A percentile compares a stretch with the other conserved stretches of the same genome.
Evolutionary conservation across 257 asterid genomes (phyloP).

Genomic region (Solanum chilense): DNA sequence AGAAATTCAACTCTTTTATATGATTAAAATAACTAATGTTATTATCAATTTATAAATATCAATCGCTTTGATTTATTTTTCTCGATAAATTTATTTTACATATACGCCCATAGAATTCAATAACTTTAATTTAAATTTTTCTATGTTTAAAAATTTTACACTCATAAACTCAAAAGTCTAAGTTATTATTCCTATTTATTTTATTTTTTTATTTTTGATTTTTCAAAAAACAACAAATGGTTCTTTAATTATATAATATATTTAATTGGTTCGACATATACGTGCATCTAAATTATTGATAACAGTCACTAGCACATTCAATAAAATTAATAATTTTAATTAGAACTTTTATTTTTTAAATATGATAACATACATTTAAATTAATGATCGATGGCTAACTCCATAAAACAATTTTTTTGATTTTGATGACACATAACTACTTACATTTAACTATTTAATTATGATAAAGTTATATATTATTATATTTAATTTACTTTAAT

Average conservation of each 20-base stretch:
- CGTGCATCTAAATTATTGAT: neutral
- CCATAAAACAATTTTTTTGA: too few relatives aligned
- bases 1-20: too few relatives aligned
- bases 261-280: neutral
- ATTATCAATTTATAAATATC: neutral
- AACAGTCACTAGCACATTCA: neutral
- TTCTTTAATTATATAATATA: neutral
- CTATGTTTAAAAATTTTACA: too few relatives aligned
- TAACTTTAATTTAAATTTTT: neutral
- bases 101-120: too few relatives aligned
- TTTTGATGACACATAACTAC: neutral
- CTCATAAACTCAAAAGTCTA: neutral
- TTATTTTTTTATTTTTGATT: too few relatives aligned
- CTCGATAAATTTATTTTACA: fast-evolving
- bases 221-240: too few relatives aligned
- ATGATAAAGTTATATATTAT: neutral
- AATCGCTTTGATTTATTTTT: neutral
- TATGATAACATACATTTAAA: too few relatives aligned
- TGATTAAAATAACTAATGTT: too few relatives aligned
- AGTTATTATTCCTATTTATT: neutral
- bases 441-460: neutral
- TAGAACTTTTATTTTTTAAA: too few relatives aligned
- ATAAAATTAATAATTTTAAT: too few relatives aligned
- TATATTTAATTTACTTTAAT: neutral
- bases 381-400: too few relatives aligned